Percentiles rank a stretch among this genome's conserved stretches.
Evolutionary conservation across 2,329 filamentous ascomycete genomes (phyloP).

Genomic region (Ceratocystis variospora): DNA sequence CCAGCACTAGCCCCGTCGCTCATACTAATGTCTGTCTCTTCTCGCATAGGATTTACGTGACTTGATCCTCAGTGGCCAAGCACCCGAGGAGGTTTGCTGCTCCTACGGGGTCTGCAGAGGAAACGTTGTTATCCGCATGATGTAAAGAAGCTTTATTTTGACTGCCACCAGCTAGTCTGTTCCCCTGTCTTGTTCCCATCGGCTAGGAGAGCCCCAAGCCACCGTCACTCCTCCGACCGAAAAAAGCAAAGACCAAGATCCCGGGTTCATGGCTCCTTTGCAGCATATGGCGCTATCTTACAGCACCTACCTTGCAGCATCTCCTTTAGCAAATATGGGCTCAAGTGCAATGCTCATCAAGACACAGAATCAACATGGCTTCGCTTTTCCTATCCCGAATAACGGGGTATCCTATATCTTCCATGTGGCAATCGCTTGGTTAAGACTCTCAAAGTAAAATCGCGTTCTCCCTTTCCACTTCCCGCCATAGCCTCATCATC

Average conservation of each 20-base stretch:
- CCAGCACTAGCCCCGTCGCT: background rate
- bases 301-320: background rate
- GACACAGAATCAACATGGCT: background rate
- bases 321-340: background rate
- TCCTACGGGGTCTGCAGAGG: slow-evolving; percentile 40
- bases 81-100: slow-evolving; percentile 38
- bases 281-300: background rate
- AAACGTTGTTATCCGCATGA: slow-evolving; percentile 36
- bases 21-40: background rate
- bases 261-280: background rate
- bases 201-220: background rate
- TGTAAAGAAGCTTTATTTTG: slow-evolving; percentile 22
- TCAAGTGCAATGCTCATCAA: background rate
- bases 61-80: slow-evolving; percentile 34
- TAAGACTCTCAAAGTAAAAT: background rate
- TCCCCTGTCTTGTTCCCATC: background rate
- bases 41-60: slow-evolving; percentile 23
- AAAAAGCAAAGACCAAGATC: background rate
- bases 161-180: background rate
- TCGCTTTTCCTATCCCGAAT: background rate
- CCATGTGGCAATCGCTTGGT: background rate
- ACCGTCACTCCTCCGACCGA: background rate
- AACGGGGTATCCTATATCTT: background rate
- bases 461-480: background rate
- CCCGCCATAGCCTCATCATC: background rate